These are phyloP conservation scores for Peronospora belbahrii DNA, from an alignment of 352 stramenopile species.

Conservation along the genomic window DNA sequence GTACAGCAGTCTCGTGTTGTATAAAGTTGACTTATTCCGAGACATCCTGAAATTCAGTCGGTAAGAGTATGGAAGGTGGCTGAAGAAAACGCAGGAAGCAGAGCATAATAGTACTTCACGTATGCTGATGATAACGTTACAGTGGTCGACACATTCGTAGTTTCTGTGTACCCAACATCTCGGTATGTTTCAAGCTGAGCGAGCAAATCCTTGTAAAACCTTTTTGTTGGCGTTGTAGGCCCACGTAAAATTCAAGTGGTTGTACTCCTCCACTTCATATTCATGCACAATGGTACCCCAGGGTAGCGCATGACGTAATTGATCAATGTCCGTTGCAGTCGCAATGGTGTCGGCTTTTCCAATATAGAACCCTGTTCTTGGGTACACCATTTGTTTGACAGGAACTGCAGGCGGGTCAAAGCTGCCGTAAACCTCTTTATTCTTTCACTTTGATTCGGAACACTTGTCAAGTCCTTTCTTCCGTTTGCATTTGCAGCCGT, in stretches of 20 bases:
- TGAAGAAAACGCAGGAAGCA: too few species aligned
- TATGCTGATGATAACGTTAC: too few species aligned
- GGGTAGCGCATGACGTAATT: conserved; percentile 27
- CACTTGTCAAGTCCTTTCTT: conserved; percentile 30
- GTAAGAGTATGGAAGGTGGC: too few species aligned
- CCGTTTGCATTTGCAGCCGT: conserved; percentile 31
- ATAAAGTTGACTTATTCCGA: too few species aligned
- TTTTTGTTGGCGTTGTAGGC: conserved; percentile 28
- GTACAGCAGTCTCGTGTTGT: too few species aligned
- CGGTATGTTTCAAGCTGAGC: too few species aligned
- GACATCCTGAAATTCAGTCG: too few species aligned
- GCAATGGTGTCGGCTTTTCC: conserved; percentile 31
- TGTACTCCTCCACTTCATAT: conserved; percentile 29
- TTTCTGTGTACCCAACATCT: too few species aligned
- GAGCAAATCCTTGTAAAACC: conserved; percentile 11
- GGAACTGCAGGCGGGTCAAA: conserved; percentile 35
- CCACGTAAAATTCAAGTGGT: conserved; percentile 52
- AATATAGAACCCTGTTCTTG: conserved; percentile 32
- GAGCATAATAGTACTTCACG: too few species aligned
- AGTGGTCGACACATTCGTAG: too few species aligned
- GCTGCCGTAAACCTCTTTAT: conserved; percentile 40
- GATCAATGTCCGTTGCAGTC: conserved; percentile 23
- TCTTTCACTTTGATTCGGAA: conserved; percentile 27
- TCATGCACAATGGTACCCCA: conserved; percentile 32
- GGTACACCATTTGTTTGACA: conserved; percentile 29